Conservation (phyloP, 306 rosid species). For the Argentina anserina region DNA sequence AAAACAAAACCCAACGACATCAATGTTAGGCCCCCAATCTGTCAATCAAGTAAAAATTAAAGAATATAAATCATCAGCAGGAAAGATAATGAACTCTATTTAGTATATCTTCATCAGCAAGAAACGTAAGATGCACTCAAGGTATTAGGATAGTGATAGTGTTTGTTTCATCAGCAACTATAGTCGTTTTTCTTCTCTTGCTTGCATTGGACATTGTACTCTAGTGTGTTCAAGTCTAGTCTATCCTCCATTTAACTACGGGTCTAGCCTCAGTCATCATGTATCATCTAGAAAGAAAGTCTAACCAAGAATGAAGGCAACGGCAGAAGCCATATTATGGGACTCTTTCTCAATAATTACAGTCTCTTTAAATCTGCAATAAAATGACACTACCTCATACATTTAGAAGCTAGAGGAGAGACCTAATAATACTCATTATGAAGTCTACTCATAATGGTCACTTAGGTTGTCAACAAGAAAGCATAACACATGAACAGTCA, state of each 20-base stretch:
- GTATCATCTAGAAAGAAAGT: background rate
- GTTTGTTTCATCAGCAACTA: background rate
- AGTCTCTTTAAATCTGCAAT: background rate
- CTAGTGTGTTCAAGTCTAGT: background rate
- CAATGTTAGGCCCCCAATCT: slow-evolving; percentile 94
- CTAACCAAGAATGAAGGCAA: background rate
- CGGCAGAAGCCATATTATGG: background rate
- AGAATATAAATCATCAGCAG: background rate
- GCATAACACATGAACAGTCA: background rate
- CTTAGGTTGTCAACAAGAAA: background rate
- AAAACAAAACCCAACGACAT: slow-evolving; percentile 95
- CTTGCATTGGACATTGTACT: background rate
- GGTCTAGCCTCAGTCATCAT: background rate
- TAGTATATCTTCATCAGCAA: background rate
- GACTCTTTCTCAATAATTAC: background rate
- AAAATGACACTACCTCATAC: background rate
- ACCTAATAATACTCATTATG: background rate
- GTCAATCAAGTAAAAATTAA: slow-evolving; percentile 37
- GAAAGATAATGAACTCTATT: background rate
- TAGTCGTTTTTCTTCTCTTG: background rate
- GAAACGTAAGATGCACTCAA: background rate
- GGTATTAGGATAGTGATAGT: background rate
- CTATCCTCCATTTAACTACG: background rate
- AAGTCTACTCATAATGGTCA: background rate
- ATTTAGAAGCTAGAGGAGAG: background rate